Evolutionary conservation across 192 early-diverging fungal species (phyloP), one percentile per base, ranked within the genome.

Genomic region (Coemansia biformis): DNA sequence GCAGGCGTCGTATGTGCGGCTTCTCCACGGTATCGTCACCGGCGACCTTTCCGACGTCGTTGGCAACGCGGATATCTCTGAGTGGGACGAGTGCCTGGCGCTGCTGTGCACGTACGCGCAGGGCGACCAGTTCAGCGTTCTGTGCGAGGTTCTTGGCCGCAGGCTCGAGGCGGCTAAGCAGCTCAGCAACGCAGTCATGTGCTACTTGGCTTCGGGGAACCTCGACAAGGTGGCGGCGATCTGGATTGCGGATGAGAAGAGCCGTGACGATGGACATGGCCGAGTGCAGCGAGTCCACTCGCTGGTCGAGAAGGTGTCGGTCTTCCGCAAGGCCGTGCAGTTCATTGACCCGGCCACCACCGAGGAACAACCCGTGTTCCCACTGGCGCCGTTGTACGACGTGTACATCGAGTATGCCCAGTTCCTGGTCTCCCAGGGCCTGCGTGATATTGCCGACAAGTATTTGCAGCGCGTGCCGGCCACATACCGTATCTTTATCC

Each of bases 71-170:
- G 76, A 82, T 24, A 57, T 99, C 55, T 77, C 78, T 22, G 86
- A 86, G 43, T 99, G 96, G 96, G 87, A 89, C 63, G 88, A 97
- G 51, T 75, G 95, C 22, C 63, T 97, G 29, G 94, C 90, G 11
- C 75, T 97, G 8, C 80, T 99, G 38, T 97, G 91, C 77, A 96
- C 93, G 0, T 96, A 97, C 62, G 88, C 84, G 32, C 80, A 82
- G 44, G 71, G 84, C 22, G 93, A 97, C 33, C 89, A 92, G 45
- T 86, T 90, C 59, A 79, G 77, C 36, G 58, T 55, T n/a, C 50
- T 88, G 23, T 83, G 82, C 50, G 84, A 86, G 43, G 59, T 68
- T 4, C 80, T 90, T 10, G 88, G 85, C 12, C 66, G 72, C 26
- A 77, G 85, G 28, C 53, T 83, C 17, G 79, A 85, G 57, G 51